Evolutionary conservation across 331 rosid genomes (phyloP), one percentile per base, ranked within the genome.

Genomic region (Cydonia oblonga): DNA sequence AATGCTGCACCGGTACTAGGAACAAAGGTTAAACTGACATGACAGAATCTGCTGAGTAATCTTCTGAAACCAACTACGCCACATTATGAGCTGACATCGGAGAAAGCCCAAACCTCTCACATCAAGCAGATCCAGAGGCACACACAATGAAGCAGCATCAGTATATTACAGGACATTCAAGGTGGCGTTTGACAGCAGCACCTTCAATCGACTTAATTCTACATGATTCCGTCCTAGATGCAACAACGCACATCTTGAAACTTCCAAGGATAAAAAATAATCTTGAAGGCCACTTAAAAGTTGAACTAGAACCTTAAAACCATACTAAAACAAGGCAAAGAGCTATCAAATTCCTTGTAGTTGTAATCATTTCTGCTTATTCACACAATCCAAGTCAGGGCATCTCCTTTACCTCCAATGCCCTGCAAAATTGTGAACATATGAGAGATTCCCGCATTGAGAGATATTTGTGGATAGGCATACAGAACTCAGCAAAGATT

Each of bases 341-440:
- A 81, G 73, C 76, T 57, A 35, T 33, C 54, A 69, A 66, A 68
- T 68, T 83, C 75, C 81, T 81, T 76, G 66, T 32, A 72, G 70
- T 58, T 38, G 75, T 59, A 81, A 74, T 74, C 68, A 49, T 70
- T 68, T 57, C 66, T 71, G 66, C 72, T 75, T 85, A 76, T 80
- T 81, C 85, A 79, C 61, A 51, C 79, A 73, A 77, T 65, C 85
- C 44, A 30, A 75, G 77, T 30, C 60, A 52, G 42, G 67, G 71
- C 79, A 80, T 49, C 29, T 40, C 75, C 61, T 54, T n/a, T 64
- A 64, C 70, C 84, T 71, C 77, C 82, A 78, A 70, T 64, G 82
- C 82, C 85, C 80, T 75, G 80, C 28, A 76, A 76, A 80, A 85
- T 68, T 77, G 79, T 78, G 72, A 74, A 77, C 76, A 69, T 25